These are phyloP conservation scores for Verticillium nubilum DNA, from an alignment of 2,329 filamentous ascomycete species.

Conservation along the genomic window DNA sequence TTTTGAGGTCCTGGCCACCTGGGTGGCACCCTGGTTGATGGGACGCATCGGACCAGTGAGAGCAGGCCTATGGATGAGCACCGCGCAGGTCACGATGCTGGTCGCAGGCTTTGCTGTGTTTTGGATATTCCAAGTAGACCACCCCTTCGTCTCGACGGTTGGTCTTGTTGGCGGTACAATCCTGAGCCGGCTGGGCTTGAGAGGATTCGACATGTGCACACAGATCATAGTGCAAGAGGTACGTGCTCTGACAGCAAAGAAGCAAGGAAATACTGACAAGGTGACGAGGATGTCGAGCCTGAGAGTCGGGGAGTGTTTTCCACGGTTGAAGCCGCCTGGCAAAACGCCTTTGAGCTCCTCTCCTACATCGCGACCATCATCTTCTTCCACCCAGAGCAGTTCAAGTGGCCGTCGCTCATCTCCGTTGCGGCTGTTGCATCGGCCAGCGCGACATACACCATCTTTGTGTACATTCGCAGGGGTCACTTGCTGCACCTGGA, in stretches of 20 bases:
- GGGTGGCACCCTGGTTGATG: conserved; percentile 45
- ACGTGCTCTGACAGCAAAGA: conserved; percentile 15
- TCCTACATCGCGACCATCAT: conserved; percentile 62
- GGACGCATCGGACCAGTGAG: conserved; percentile 43
- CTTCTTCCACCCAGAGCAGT: conserved; percentile 58
- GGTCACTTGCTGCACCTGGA: background rate
- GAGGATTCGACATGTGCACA: conserved; percentile 56
- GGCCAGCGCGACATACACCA: conserved; percentile 46
- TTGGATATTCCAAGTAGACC: conserved; percentile 9
- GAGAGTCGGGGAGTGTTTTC: conserved; percentile 64
- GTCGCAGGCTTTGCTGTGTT: conserved; percentile 24
- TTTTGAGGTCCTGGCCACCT: conserved; percentile 50
- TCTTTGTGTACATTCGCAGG: conserved; percentile 35
- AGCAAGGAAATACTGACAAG: too few species aligned
- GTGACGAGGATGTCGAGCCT: conserved; percentile 43
- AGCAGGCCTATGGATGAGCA: conserved; percentile 59
- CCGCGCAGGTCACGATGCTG: conserved; percentile 52
- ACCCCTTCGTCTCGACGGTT: conserved; percentile 31
- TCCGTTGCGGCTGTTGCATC: conserved; percentile 46
- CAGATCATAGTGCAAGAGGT: conserved; percentile 60
- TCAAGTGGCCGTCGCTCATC: conserved; percentile 56
- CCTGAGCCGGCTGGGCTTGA: conserved; percentile 54
- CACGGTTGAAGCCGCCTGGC: conserved; percentile 59
- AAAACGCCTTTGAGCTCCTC: conserved; percentile 65
- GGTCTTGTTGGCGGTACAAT: conserved; percentile 45